Base-by-base conservation (phyloP, 768 basidiomycete genomes). In the Termitomyces sp. region DNA sequence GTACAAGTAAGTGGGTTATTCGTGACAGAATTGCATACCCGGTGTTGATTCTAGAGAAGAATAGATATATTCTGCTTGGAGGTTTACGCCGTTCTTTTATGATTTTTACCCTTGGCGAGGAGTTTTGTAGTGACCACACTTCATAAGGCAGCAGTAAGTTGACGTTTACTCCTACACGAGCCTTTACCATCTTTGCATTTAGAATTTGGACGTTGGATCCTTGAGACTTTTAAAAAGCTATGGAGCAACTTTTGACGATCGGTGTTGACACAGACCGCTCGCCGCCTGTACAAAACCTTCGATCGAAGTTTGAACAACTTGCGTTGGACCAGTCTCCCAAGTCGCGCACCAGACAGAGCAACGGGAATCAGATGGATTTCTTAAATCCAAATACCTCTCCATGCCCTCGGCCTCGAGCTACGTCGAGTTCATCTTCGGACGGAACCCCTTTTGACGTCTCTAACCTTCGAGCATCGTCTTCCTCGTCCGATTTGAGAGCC, bases 251-350 rank as follows among this genome's bases (percentile, higher is more conserved):
- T 43, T 12, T 13, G 32, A 32, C 28, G 6, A 65, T 61, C 48
- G 72, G 79, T 61, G 75, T 86, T 62, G 83, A 88, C 69, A 79
- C 81, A 20, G 75, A 73, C 4, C 77, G 85, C 40, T 75, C 79
- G 18, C 82, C 82, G 41, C 84, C 88, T 2, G 88, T 91, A 55
- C 86, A 81, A 70, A 88, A 79, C 60, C 76, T 92, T 18, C 82
- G 82, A 48, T 88, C 86, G 33, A 82, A 76, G 66, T 92, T 91
- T 66, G 89, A 92, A 68, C 80, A 84, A 64, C 72, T 89, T 28
- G 85, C 88, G 4, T 74, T 54, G 36, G 44, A 60, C 30, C 53
- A 50, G 26, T 64, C 63, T 47, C 33, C 60, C 47, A 56, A 58
- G 35, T 53, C 50, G 46, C 35, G 52, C n/a, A 36, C 53, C 2